These are phyloP conservation scores for Verticillium alfalfae DNA, from an alignment of 2,329 filamentous ascomycete genomes.

Conservation along the genomic window DNA sequence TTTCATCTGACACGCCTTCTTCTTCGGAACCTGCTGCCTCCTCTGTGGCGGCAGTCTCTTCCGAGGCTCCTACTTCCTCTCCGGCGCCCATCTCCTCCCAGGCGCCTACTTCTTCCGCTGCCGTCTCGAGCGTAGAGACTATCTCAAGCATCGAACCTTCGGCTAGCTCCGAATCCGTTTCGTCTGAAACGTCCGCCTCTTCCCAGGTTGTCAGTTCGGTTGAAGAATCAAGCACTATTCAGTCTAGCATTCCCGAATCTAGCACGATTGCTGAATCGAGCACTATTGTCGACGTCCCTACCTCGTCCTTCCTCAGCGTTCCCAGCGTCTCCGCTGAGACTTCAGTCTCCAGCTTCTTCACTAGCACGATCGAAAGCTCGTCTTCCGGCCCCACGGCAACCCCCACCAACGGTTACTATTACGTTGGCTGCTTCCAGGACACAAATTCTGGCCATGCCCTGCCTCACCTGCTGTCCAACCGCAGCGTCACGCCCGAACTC, in stretches of 20 bases:
- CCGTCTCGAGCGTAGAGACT: background rate
- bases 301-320: slow-evolving; percentile 4
- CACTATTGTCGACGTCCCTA: background rate
- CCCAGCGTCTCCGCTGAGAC: slow-evolving; percentile 7
- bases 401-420: slow-evolving; percentile 19
- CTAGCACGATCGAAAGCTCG: background rate
- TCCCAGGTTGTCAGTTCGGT: background rate
- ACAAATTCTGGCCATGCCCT: slow-evolving; percentile 20
- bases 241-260: background rate
- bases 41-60: background rate
- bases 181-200: background rate
- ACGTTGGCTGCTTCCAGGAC: slow-evolving; percentile 22
- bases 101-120: background rate
- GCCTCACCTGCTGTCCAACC: slow-evolving; percentile 21
- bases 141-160: background rate
- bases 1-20: background rate
- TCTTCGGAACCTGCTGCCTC: background rate
- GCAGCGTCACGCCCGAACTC: slow-evolving; percentile 25
- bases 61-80: background rate
- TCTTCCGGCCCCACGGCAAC: slow-evolving; percentile 10
- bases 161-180: background rate
- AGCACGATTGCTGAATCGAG: background rate
- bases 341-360: background rate
- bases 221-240: background rate
- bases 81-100: background rate